These are phyloP conservation scores for Gypsophila paniculata DNA, from an alignment of 179 eudicot species.

Conservation along the genomic window DNA sequence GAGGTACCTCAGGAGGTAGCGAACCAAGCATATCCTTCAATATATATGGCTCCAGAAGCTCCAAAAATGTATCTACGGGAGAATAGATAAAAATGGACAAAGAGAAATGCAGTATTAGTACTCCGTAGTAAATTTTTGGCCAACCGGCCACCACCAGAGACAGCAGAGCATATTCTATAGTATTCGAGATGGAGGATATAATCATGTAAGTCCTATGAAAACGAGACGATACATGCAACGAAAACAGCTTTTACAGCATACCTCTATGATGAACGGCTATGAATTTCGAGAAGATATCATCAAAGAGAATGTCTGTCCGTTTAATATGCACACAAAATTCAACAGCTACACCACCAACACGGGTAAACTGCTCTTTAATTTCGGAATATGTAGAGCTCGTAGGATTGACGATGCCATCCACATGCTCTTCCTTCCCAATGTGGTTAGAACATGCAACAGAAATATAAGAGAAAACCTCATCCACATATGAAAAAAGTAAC, in stretches of 20 bases:
- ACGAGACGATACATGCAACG: neutral
- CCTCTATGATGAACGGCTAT: slow-evolving; percentile 72
- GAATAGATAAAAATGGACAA: slow-evolving; percentile 19
- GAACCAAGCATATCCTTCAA: slow-evolving; percentile 96
- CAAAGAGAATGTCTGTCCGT: slow-evolving; percentile 82
- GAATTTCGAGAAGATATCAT: slow-evolving; percentile 70
- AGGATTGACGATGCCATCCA: slow-evolving; percentile 30
- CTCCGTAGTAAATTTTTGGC: neutral
- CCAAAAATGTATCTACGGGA: slow-evolving; percentile 70
- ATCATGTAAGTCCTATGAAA: neutral
- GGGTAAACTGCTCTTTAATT: slow-evolving; percentile 78
- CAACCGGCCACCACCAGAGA: slow-evolving; percentile 1
- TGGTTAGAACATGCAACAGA: slow-evolving; percentile 79
- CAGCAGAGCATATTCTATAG: neutral
- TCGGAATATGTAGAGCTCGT: slow-evolving; percentile 40
- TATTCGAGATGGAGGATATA: neutral
- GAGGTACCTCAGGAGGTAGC: slow-evolving; percentile 82
- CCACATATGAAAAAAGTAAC: slow-evolving; percentile 73
- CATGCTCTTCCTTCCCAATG: slow-evolving; percentile 47
- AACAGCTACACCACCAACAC: slow-evolving; percentile 97
- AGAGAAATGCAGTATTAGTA: slow-evolving; percentile 4
- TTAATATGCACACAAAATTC: slow-evolving; percentile 88
- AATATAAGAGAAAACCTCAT: slow-evolving; percentile 94
- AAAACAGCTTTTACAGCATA: slow-evolving; percentile 23
- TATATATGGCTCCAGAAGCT: slow-evolving; percentile 96